Conservation (phyloP, 352 stramenopile species). For the Elongisporangium senticosum region DNA sequence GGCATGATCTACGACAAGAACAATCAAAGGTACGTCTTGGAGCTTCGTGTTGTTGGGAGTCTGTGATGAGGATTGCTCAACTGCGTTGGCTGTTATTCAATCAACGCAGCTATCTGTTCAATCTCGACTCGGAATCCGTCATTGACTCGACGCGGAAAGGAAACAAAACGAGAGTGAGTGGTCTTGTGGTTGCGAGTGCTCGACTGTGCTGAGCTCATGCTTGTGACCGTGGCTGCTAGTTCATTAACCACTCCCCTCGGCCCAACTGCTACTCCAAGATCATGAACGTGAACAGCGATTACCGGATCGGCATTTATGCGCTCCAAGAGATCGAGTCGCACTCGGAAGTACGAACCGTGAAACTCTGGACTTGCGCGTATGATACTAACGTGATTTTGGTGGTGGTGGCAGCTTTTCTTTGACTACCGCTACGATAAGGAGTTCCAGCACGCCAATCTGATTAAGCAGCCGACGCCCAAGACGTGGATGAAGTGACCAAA, state of each 20-base stretch:
- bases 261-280: slow-evolving; percentile 89
- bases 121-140: slow-evolving; percentile 88
- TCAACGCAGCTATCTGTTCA: slow-evolving; percentile 89
- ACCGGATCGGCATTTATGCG: slow-evolving; percentile 92
- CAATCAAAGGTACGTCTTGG: slow-evolving; percentile 47
- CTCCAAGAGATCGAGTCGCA: slow-evolving; percentile 83
- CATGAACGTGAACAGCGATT: slow-evolving; percentile 90
- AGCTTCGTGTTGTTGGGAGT: neutral
- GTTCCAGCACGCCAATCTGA: slow-evolving; percentile 47
- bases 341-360: slow-evolving; percentile 49
- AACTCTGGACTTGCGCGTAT: neutral
- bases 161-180: slow-evolving; percentile 89
- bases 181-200: neutral
- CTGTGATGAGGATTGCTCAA: neutral
- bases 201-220: neutral
- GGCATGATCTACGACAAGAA: slow-evolving; percentile 86
- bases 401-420: slow-evolving; percentile 65
- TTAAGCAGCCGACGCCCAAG: slow-evolving; percentile 55
- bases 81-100: neutral
- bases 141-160: slow-evolving; percentile 93
- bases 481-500: slow-evolving; percentile 50
- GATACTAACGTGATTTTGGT: neutral
- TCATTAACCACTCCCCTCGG: slow-evolving; percentile 84
- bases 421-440: slow-evolving; percentile 81
- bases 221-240: slow-evolving; percentile 26